A percentile compares a stretch with the other conserved stretches of the same genome.
phyloP scores from a whole-genome alignment of 2,329 filamentous ascomycete genomes.

The Calycina marina region DNA sequence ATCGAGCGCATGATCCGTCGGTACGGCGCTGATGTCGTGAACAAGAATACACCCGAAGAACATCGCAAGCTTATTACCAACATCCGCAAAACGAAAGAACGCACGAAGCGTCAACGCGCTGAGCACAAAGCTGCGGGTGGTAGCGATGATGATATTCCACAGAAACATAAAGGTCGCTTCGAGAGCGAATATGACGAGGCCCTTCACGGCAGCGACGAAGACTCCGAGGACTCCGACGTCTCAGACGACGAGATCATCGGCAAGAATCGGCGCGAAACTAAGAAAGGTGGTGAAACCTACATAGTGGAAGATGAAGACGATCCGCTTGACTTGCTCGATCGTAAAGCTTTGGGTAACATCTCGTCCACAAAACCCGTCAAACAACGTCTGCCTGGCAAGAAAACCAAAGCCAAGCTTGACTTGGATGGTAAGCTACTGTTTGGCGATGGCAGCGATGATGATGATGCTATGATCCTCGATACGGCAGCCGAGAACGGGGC shows the following conservation, averaged over 20 bases:
- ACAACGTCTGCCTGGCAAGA: conserved; percentile 31
- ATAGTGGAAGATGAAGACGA: conserved; percentile 93
- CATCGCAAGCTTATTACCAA: conserved; percentile 86
- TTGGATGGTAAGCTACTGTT: conserved; percentile 71
- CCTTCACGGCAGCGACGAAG: conserved; percentile 48
- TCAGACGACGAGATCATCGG: conserved; percentile 43
- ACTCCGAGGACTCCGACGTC: conserved; percentile 46
- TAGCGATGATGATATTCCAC: conserved; percentile 32
- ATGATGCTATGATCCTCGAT: conserved; percentile 50
- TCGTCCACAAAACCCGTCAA: conserved; percentile 74
- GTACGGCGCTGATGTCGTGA: conserved; percentile 71
- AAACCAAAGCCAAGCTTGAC: conserved; percentile 50
- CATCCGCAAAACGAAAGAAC: conserved; percentile 88
- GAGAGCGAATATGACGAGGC: conserved; percentile 92
- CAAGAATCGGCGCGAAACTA: conserved; percentile 30
- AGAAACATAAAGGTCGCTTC: conserved; percentile 47
- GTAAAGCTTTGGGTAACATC: conserved; percentile 79
- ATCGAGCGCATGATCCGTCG: conserved; percentile 85
- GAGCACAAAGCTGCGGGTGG: conserved; percentile 41
- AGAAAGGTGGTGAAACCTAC: conserved; percentile 58
- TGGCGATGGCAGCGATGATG: conserved; percentile 39
- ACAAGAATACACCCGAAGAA: conserved; percentile 66
- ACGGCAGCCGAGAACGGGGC: conserved; percentile 28
- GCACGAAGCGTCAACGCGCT: conserved; percentile 79
- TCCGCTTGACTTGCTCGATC: conserved; percentile 83